These are phyloP conservation scores for Jaltomata sinuosa DNA, from an alignment of 257 asterid genomes.

Conservation along the genomic window DNA sequence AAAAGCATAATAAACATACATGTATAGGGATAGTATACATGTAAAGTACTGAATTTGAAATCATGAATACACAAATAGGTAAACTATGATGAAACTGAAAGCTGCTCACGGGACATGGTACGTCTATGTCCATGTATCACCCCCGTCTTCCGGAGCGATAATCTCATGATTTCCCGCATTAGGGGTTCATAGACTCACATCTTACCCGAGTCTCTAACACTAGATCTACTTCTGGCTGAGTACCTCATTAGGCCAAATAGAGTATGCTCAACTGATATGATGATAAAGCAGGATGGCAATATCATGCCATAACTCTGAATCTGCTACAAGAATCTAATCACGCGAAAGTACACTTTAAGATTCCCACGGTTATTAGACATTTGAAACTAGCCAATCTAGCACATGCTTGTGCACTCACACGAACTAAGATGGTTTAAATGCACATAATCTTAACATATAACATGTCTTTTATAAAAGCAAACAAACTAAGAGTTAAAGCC, in stretches of 20 bases:
- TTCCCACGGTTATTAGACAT: not conserved
- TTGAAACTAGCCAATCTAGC: not conserved
- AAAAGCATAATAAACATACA: not conserved
- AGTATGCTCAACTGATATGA: not conserved
- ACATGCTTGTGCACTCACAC: not conserved
- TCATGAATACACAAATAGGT: too few relatives aligned
- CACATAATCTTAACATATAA: too few relatives aligned
- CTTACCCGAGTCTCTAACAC: not conserved
- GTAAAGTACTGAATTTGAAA: too few relatives aligned
- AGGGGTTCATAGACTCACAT: not conserved
- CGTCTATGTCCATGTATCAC: not conserved
- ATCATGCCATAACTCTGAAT: not conserved
- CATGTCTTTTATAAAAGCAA: not conserved
- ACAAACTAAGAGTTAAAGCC: not conserved
- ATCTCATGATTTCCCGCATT: not conserved
- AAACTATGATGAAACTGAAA: not conserved
- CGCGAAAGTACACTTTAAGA: not conserved
- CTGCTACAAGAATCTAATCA: not conserved
- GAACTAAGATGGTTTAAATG: not conserved
- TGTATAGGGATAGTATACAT: too few relatives aligned
- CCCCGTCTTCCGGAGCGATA: not conserved
- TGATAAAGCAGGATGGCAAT: too few relatives aligned
- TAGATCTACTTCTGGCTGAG: not conserved
- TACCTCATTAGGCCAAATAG: not conserved
- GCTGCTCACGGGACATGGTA: not conserved